Conservation (phyloP, 1,284 basidiomycete genomes). For the Grifola frondosa region DNA sequence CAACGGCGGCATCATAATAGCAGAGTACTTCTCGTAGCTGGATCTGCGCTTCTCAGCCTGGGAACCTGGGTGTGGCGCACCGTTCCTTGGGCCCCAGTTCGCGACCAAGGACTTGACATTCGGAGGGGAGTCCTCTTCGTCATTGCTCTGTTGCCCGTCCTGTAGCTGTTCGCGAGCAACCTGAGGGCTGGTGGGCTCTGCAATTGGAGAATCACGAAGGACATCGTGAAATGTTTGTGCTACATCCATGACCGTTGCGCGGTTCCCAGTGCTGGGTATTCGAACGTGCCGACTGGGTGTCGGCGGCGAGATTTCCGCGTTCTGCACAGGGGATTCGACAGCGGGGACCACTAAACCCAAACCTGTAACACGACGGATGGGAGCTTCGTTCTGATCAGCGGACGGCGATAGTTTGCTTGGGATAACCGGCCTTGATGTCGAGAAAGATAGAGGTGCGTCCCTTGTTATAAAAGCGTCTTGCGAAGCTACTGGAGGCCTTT, state of each 20-base stretch:
- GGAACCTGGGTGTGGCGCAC: constrained; percentile 9
- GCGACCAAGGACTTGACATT: constrained; percentile 27
- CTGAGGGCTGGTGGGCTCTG: constrained; percentile 6
- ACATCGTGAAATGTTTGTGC: constrained; percentile 57
- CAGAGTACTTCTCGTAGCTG: constrained; percentile 64
- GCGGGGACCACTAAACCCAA: no score
- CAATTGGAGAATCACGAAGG: constrained; percentile 2
- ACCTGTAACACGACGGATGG: no score
- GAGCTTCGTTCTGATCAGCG: background rate
- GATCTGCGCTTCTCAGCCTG: constrained; percentile 57
- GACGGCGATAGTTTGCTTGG: background rate
- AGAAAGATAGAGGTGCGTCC: no score
- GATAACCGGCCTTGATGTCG: no score
- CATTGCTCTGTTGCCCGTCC: constrained; percentile 4
- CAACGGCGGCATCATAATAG: constrained; percentile 59
- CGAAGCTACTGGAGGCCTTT: no score
- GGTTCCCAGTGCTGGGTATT: constrained; percentile 65
- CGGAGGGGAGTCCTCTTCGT: constrained; percentile 17
- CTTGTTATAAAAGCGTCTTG: no score
- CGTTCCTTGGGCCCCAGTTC: constrained; percentile 22
- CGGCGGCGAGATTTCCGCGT: constrained; percentile 18
- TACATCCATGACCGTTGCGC: constrained; percentile 76
- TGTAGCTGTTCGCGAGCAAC: background rate
- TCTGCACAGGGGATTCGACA: constrained; percentile 1
- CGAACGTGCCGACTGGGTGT: constrained; percentile 44